Evolutionary conservation across 495 filamentous ascomycete genomes (phyloP), one percentile per base, ranked within the genome.

Genomic region (Penicillium antarcticum): DNA sequence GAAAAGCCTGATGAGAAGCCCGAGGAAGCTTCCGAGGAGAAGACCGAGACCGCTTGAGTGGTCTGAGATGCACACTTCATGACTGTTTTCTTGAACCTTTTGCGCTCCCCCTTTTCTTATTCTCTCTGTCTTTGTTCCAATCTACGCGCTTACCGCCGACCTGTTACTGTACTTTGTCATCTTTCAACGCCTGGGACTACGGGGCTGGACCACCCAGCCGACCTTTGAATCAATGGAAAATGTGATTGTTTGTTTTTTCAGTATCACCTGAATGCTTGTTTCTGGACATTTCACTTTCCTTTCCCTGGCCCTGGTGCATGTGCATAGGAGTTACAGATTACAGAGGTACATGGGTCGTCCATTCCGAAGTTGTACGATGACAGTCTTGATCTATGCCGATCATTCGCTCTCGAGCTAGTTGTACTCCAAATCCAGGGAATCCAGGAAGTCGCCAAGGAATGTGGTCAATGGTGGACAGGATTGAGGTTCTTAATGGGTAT

Each of bases 1-100:
- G 65, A 60, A 37, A 58, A 66, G 47, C 59, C 61, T 41, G 49
- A 56, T 34, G 59, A 62, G 38, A 53, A 57, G 45, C n/a, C 55
- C n/a, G 56, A 57, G 17, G 61, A 65, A 48, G 43, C 58, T 33
- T 33, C 47, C 19, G 56, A 55, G 31, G 56, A 59, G 41, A 53
- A 50, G 59, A 13, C 59, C 23, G 56, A 57, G 43, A 51, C 48
- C 23, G 58, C 58, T 35, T 62, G 49, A 53, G 41, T 41, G 18
- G 31, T 44, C 33, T 43, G 32, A 43, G 48, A 38, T 29, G 5
- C 14, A 43, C 21, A 24, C 37, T 31, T 45, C 33, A 31, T 14
- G 26, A 50, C 21, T 47, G 12, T 38, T 47, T 47, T 18, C 41
- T 45, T 45, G 7, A n/a, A 38, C 23, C 46, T 31, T 55, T 45